Percentiles rank a stretch among this genome's conserved stretches.
These are phyloP conservation scores for Hygrophorus russula DNA, from an alignment of 768 basidiomycete genomes.

Conservation along the genomic window DNA sequence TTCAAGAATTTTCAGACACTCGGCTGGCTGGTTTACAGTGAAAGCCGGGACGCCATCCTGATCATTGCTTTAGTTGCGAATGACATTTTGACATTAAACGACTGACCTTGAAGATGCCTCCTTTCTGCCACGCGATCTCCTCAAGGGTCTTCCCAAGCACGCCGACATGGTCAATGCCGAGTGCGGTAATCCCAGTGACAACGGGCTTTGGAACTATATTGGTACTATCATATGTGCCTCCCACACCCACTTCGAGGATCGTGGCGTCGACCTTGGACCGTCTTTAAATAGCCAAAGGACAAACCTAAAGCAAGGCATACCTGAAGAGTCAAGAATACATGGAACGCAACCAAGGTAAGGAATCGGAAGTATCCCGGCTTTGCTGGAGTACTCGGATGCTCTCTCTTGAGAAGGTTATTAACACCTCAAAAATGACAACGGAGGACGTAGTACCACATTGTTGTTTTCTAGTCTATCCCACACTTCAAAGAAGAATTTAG, in stretches of 20 bases:
- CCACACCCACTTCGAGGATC: constrained; percentile 93
- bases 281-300: not conserved
- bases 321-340: constrained; percentile 70
- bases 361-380: constrained; percentile 95
- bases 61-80: not conserved
- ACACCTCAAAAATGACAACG: constrained; percentile 6
- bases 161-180: constrained; percentile 86
- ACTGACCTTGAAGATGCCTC: constrained; percentile 86
- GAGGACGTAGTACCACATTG: constrained; percentile 30
- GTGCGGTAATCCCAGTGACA: constrained; percentile 81
- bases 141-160: constrained; percentile 80
- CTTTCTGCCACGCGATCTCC: constrained; percentile 93
- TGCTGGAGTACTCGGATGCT: constrained; percentile 35
- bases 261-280: constrained; percentile 61
- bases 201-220: constrained; percentile 88
- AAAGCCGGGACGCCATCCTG: constrained; percentile 79
- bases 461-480: constrained; percentile 77
- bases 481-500: constrained; percentile 90
- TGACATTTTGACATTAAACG: not conserved
- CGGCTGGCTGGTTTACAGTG: constrained; percentile 64
- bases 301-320: not conserved
- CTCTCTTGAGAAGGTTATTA: constrained; percentile 25
- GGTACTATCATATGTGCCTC: constrained; percentile 89
- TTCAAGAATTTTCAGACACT: constrained; percentile 58
- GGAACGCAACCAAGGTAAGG: constrained; percentile 85